These are phyloP conservation scores for Neofusicoccum parvum DNA, from an alignment of 2,329 filamentous ascomycete genomes.

Conservation along the genomic window DNA sequence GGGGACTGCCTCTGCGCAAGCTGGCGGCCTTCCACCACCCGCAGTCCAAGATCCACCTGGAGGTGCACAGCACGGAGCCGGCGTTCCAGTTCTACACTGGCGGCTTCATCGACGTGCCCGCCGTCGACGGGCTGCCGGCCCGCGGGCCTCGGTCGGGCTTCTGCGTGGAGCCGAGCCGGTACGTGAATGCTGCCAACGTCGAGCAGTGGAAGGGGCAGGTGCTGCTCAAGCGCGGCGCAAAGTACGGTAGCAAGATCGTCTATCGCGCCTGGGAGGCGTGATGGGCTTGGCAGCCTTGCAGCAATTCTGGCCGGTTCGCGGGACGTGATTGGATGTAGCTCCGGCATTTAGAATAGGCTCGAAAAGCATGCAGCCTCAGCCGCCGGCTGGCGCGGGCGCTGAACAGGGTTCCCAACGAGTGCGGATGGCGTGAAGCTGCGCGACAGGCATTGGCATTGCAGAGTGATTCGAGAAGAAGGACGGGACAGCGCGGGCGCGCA, in stretches of 20 bases:
- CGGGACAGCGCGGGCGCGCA: not conserved
- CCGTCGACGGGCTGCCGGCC: conserved; percentile 59
- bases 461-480: not conserved
- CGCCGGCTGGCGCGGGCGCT: conserved; percentile 4
- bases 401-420: not conserved
- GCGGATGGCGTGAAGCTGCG: not conserved
- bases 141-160: conserved; percentile 74
- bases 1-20: conserved; percentile 61
- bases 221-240: conserved; percentile 79
- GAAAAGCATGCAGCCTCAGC: conserved; percentile 7
- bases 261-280: conserved; percentile 79
- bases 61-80: conserved; percentile 89
- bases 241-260: conserved; percentile 78
- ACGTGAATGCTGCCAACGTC: conserved; percentile 84
- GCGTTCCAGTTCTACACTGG: conserved; percentile 98
- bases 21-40: conserved; percentile 76
- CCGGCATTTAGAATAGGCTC: conserved; percentile 14
- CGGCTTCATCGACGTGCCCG: conserved; percentile 77
- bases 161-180: conserved; percentile 89
- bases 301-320: not conserved
- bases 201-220: conserved; percentile 79
- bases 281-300: not conserved
- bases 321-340: conserved; percentile 11
- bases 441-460: not conserved
- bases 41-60: conserved; percentile 73